These are phyloP conservation scores for Kluyveromyces siamensis DNA, from an alignment of 805 yeast genomes.

Conservation along the genomic window DNA sequence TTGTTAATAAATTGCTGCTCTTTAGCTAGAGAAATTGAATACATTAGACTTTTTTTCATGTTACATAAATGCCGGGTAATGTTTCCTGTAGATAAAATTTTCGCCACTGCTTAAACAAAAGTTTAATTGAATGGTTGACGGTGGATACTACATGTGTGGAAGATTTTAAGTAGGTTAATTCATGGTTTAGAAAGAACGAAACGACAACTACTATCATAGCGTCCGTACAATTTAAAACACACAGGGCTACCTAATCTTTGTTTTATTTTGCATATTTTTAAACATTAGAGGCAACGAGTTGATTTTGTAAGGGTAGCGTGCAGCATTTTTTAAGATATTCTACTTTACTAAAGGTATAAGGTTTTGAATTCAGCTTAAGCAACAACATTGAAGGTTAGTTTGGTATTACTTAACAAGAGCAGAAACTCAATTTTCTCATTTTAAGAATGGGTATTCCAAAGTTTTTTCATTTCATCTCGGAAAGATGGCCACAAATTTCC, in stretches of 20 bases:
- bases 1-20: too few relatives aligned
- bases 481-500: slow-evolving; percentile 96
- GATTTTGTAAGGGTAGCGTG: neutral
- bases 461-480: slow-evolving; percentile 92
- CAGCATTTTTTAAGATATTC: neutral
- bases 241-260: too few relatives aligned
- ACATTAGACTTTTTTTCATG: too few relatives aligned
- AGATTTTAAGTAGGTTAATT: too few relatives aligned
- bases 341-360: neutral
- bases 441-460: slow-evolving; percentile 79
- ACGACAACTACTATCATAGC: slow-evolving; percentile 2
- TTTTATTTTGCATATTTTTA: too few relatives aligned
- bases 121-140: neutral
- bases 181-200: neutral
- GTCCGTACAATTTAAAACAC: too few relatives aligned
- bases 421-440: too few relatives aligned
- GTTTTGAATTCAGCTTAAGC: neutral
- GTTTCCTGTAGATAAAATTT: neutral
- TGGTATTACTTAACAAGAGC: neutral
- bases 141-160: too few relatives aligned
- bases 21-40: too few relatives aligned
- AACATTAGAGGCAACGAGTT: neutral
- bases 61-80: neutral
- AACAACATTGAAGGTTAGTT: too few relatives aligned
- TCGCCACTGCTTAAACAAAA: neutral